These are phyloP conservation scores for Thymus mandschuricus DNA, from an alignment of 257 asterid genomes.

Conservation along the genomic window DNA sequence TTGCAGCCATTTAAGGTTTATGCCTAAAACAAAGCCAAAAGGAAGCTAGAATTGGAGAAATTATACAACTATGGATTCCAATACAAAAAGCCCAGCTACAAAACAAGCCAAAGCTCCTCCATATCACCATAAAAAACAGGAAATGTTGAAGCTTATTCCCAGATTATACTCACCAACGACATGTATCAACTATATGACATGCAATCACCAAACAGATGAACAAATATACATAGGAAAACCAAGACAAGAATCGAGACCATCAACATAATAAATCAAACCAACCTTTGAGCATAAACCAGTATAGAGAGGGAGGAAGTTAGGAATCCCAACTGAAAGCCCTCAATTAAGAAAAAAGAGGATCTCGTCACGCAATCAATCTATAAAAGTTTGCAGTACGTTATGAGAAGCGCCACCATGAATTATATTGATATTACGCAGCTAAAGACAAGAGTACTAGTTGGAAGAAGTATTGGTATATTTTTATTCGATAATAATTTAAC, in stretches of 20 bases:
- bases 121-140: too few species aligned
- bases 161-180: not conserved
- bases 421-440: slow-evolving; percentile 29
- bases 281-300: slow-evolving; percentile 11
- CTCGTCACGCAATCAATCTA: not conserved
- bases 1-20: slow-evolving; percentile 55
- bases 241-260: not conserved
- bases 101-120: not conserved
- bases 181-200: not conserved
- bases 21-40: slow-evolving; percentile 40
- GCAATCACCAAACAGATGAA: not conserved
- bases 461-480: not conserved
- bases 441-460: not conserved
- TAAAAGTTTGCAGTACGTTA: slow-evolving; percentile 7
- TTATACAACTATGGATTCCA: not conserved
- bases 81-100: not conserved
- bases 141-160: not conserved
- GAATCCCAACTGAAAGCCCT: slow-evolving; percentile 9
- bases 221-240: not conserved
- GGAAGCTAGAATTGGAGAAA: not conserved
- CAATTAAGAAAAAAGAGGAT: not conserved
- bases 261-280: slow-evolving; percentile 1
- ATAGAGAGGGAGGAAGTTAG: not conserved
- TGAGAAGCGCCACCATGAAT: slow-evolving; percentile 3
- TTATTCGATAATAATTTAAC: not conserved